Conservation (phyloP, 2,329 filamentous ascomycete species). For the Aspergillus niger region DNA sequence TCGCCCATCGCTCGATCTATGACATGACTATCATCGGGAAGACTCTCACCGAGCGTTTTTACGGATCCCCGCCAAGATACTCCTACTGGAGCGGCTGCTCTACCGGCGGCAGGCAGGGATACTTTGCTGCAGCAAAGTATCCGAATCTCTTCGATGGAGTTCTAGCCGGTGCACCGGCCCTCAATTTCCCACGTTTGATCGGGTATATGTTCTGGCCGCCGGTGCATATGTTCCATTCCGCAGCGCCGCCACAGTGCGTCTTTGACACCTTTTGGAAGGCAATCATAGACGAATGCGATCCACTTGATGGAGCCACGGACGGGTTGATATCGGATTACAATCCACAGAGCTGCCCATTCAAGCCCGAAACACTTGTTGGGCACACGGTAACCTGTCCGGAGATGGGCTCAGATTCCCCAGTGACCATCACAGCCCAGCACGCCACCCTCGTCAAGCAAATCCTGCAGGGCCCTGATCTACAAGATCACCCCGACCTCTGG, state of each 20-base stretch:
- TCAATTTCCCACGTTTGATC: constrained; percentile 15
- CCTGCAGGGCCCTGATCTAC: background rate
- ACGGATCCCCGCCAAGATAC: background rate
- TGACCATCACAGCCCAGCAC: background rate
- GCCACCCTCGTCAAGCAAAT: constrained; percentile 5
- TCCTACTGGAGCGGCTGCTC: constrained; percentile 22
- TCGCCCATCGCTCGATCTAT: constrained; percentile 6
- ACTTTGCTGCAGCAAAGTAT: constrained; percentile 21
- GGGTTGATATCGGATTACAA: constrained; percentile 24
- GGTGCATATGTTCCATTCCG: constrained; percentile 14
- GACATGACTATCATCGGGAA: constrained; percentile 10
- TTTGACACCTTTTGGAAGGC: constrained; percentile 16
- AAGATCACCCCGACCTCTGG: background rate
- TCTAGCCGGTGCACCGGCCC: constrained; percentile 23
- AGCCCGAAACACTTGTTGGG: background rate
- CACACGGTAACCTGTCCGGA: background rate
- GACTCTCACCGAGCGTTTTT: constrained; percentile 8
- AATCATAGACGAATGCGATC: constrained; percentile 24
- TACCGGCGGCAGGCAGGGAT: constrained; percentile 23
- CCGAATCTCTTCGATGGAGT: constrained; percentile 30
- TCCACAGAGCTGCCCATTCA: background rate
- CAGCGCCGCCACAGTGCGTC: constrained; percentile 15
- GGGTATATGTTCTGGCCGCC: constrained; percentile 17
- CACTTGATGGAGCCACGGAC: constrained; percentile 28
- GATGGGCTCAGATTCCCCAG: background rate